These are phyloP conservation scores for Ganoderma leucocontextum DNA, from an alignment of 1,284 basidiomycete species.

Conservation along the genomic window DNA sequence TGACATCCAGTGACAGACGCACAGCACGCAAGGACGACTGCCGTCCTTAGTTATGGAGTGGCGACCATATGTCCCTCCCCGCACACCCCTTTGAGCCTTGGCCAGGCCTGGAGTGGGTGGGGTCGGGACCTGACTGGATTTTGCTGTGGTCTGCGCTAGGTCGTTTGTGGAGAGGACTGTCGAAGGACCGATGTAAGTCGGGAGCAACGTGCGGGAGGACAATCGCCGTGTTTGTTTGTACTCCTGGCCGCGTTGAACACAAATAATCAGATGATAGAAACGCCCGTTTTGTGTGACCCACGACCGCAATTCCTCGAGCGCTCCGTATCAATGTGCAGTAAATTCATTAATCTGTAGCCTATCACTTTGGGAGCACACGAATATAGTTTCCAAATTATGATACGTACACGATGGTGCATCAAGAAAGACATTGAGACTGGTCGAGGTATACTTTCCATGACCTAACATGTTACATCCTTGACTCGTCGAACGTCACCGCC, in stretches of 20 bases:
- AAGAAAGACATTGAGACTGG: neutral
- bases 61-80: neutral
- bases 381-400: neutral
- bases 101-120: neutral
- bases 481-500: neutral
- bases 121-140: neutral
- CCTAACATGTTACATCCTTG: neutral
- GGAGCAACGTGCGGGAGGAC: neutral
- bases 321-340: no score
- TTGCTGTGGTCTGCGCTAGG: neutral
- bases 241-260: neutral
- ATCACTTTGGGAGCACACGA: no score
- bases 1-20: neutral
- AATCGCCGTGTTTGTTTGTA: neutral
- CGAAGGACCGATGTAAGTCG: neutral
- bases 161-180: conserved; percentile 4
- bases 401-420: neutral
- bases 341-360: no score
- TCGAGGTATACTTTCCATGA: neutral
- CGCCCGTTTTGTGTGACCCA: no score
- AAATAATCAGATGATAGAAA: neutral
- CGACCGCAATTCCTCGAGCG: neutral
- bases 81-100: neutral
- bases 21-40: neutral
- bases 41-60: neutral